phyloP scores from a whole-genome alignment of 1,139 yeast genomes.

The Suhomyces wounanorum region DNA sequence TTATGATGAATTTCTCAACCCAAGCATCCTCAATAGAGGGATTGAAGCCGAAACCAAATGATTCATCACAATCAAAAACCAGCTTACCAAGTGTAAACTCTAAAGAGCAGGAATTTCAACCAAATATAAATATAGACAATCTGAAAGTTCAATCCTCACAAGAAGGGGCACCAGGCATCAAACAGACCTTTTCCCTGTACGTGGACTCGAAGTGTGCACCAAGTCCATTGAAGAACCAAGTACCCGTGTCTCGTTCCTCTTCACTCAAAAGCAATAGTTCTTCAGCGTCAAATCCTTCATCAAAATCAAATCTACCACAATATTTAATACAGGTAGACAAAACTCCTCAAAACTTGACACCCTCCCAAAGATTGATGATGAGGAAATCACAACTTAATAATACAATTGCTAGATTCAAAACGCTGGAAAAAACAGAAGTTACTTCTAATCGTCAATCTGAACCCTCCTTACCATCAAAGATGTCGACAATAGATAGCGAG shows the following conservation, averaged over 20 bases:
- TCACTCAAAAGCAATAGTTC: constrained; percentile 22
- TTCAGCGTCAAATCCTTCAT: constrained; percentile 8
- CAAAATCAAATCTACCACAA: constrained; percentile 15
- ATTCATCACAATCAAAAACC: not conserved
- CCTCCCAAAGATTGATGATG: constrained; percentile 41
- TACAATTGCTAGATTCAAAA: constrained; percentile 26
- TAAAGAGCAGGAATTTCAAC: not conserved
- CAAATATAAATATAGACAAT: not conserved
- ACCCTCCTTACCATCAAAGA: not conserved
- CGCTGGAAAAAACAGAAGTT: constrained; percentile 13
- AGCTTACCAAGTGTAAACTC: not conserved
- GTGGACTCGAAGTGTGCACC: constrained; percentile 11
- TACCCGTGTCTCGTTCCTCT: constrained; percentile 21
- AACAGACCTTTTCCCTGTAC: not conserved
- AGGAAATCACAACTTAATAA: constrained; percentile 32
- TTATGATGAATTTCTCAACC: not conserved
- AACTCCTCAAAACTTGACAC: constrained; percentile 36
- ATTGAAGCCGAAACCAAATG: not conserved
- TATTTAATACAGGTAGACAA: constrained; percentile 28
- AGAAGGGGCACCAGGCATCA: not conserved
- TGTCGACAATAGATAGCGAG: constrained; percentile 28
- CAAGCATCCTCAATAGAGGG: not conserved
- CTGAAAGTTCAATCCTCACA: not conserved
- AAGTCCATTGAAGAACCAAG: constrained; percentile 23
- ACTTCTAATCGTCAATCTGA: not conserved